Conservation (phyloP, 768 basidiomycete species). For the Tremella fuciformis region DNA sequence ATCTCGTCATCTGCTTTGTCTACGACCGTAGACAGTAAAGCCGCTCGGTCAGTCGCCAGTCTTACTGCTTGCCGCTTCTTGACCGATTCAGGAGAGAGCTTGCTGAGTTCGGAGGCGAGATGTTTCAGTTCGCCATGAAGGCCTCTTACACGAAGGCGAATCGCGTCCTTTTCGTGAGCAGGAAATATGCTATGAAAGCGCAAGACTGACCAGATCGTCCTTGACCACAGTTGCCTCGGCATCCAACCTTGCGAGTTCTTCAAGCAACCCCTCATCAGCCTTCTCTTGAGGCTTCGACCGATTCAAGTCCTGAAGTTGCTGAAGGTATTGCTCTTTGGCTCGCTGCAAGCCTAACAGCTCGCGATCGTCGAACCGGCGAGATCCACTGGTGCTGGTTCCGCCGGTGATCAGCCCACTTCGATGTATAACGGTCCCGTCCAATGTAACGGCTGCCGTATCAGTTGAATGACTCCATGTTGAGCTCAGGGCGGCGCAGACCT, state of each 20-base stretch:
- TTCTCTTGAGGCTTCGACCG: constrained; percentile 80
- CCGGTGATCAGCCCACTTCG: constrained; percentile 97
- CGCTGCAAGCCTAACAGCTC: constrained; percentile 60
- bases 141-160: constrained; percentile 70
- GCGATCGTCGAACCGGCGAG: constrained; percentile 91
- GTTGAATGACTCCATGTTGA: neutral
- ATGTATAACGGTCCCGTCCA: constrained; percentile 96
- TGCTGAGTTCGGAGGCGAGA: constrained; percentile 51
- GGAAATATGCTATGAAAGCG: neutral
- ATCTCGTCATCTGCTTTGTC: constrained; percentile 75
- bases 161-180: constrained; percentile 61
- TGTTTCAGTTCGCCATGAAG: constrained; percentile 81
- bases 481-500: constrained; percentile 58
- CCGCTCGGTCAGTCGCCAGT: constrained; percentile 60
- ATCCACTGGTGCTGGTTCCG: constrained; percentile 73
- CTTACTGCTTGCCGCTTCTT: constrained; percentile 58
- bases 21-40: constrained; percentile 60
- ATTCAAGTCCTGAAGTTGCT: constrained; percentile 75
- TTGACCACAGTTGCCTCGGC: constrained; percentile 68
- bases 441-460: constrained; percentile 70
- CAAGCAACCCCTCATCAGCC: constrained; percentile 72
- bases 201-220: constrained; percentile 72
- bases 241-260: constrained; percentile 75
- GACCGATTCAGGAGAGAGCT: constrained; percentile 33
- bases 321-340: constrained; percentile 55